Evolutionary conservation across 208 protist species (phyloP).

Genomic region (Acanthamoeba comandoni): DNA sequence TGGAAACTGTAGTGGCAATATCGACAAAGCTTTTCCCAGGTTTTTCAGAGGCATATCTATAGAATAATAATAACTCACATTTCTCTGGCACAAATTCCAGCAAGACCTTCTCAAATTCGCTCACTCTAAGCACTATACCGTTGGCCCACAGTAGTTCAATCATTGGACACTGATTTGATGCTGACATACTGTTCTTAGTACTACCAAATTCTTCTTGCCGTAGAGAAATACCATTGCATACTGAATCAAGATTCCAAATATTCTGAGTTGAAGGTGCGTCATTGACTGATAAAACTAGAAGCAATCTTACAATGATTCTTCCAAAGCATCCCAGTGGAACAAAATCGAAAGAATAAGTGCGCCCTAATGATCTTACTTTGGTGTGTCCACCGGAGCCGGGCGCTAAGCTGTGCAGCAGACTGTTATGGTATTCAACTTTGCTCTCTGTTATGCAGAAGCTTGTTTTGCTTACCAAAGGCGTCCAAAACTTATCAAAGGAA

Average conservation of each 20-base stretch:
- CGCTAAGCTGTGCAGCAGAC: slow-evolving; percentile 17
- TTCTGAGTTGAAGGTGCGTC: neutral
- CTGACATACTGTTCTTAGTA: neutral
- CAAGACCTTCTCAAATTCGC: neutral
- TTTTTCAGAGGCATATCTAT: neutral
- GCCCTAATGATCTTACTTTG: slow-evolving; percentile 1
- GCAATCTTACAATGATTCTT: slow-evolving; percentile 60
- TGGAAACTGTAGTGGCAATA: neutral
- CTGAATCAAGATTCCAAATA: neutral
- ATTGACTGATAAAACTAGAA: neutral
- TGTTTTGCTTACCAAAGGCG: neutral
- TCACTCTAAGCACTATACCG: neutral
- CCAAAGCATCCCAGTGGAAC: slow-evolving; percentile 65
- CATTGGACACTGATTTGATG: neutral
- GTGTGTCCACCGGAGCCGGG: neutral
- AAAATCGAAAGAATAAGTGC: slow-evolving; percentile 67
- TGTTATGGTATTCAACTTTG: neutral
- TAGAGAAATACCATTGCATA: neutral
- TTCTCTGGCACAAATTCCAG: slow-evolving; percentile 4
- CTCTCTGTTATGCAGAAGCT: neutral
- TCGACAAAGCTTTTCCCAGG: neutral
- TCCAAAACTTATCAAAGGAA: neutral
- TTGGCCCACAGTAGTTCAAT: slow-evolving; percentile 29
- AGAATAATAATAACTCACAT: neutral
- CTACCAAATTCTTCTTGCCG: neutral